Evolutionary conservation across 768 basidiomycete genomes (phyloP).

Genomic region (Phanerochaete sordida): DNA sequence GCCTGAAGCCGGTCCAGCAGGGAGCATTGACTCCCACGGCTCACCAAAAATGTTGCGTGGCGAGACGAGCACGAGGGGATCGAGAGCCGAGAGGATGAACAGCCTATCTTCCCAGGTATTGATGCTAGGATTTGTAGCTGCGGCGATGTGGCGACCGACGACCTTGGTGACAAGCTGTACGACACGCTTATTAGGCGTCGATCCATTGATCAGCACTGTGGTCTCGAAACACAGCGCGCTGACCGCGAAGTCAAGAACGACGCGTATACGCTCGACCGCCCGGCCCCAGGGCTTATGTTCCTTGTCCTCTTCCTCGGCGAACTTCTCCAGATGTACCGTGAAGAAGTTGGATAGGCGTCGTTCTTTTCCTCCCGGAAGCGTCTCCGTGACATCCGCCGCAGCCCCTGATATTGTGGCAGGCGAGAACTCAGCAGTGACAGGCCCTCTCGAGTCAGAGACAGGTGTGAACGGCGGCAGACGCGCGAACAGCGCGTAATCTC

Average conservation of each 20-base stretch:
- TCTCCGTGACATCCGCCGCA: too few species aligned
- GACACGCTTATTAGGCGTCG: slow-evolving; percentile 53
- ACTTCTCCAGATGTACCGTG: slow-evolving; percentile 54
- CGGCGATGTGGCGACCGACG: slow-evolving; percentile 34
- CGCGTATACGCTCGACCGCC: slow-evolving; percentile 62
- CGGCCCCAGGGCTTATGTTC: slow-evolving; percentile 28
- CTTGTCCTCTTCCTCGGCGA: slow-evolving; percentile 46
- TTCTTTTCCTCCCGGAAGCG: slow-evolving; percentile 54
- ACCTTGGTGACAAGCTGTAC: slow-evolving; percentile 61
- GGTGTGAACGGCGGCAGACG: slow-evolving; percentile 41
- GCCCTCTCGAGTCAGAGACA: neutral
- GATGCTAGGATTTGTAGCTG: slow-evolving; percentile 33
- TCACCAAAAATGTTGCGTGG: slow-evolving; percentile 23
- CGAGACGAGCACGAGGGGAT: slow-evolving; percentile 52
- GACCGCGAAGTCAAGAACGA: slow-evolving; percentile 66
- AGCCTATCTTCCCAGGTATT: slow-evolving; percentile 67
- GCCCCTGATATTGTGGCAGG: too few species aligned
- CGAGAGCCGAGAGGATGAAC: slow-evolving; percentile 60
- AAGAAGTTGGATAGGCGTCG: slow-evolving; percentile 61
- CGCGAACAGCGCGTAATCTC: slow-evolving; percentile 69
- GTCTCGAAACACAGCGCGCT: slow-evolving; percentile 68
- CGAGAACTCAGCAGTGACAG: neutral
- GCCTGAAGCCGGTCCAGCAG: slow-evolving; percentile 47
- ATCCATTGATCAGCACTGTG: slow-evolving; percentile 61
- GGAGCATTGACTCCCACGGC: slow-evolving; percentile 46